Evolutionary conservation across 2,329 filamentous ascomycete species (phyloP).

Genomic region (Neopestalotiopsis rosae): DNA sequence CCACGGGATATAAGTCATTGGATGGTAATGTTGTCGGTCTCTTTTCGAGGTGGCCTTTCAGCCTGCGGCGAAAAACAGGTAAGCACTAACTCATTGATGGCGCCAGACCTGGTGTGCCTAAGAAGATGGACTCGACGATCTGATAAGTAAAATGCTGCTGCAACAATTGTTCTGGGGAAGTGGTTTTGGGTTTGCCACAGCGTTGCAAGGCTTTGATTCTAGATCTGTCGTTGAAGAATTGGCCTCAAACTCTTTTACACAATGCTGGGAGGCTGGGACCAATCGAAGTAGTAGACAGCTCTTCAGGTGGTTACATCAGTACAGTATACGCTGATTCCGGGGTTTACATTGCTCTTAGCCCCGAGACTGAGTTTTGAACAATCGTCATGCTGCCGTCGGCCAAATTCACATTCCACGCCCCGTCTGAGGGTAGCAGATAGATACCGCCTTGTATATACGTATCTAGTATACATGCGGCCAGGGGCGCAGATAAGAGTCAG

Average conservation of each 20-base stretch:
- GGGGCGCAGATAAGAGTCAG: neutral
- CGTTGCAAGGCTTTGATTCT: neutral
- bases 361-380: slow-evolving; percentile 3
- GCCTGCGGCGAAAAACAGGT: neutral
- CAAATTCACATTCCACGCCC: neutral
- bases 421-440: neutral
- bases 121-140: neutral
- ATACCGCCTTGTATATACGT: neutral
- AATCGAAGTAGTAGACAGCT: neutral
- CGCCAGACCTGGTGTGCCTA: neutral
- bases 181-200: neutral
- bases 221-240: neutral
- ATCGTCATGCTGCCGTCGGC: neutral
- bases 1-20: neutral
- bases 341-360: slow-evolving; percentile 3
- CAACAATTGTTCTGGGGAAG: neutral
- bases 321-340: neutral
- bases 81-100: neutral
- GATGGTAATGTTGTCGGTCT: neutral
- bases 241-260: neutral
- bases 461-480: neutral
- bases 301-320: neutral
- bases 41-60: neutral
- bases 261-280: neutral
- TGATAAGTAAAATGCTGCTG: neutral